Evolutionary conservation across 306 rosid genomes (phyloP).

Genomic region (Cicer bijugum): DNA sequence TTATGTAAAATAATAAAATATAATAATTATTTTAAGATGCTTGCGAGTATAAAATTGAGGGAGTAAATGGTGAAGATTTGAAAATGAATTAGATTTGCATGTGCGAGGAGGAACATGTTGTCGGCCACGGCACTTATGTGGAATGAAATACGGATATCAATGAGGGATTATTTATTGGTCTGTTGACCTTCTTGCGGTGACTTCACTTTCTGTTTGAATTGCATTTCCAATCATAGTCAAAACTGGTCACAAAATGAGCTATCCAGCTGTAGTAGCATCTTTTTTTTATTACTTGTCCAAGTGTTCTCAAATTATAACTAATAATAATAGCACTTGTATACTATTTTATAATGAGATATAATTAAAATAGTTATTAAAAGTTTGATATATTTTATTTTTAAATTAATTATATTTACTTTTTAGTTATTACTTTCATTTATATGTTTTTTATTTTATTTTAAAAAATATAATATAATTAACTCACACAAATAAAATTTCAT

Average conservation of each 20-base stretch:
- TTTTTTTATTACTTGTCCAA: not conserved
- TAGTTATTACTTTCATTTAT: no score
- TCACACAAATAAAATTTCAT: no score
- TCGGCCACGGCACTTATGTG: constrained; percentile 61
- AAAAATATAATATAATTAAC: no score
- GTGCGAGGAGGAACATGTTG: constrained; percentile 54
- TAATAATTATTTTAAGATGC: no score
- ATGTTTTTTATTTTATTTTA: no score
- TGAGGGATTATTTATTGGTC: constrained; percentile 34
- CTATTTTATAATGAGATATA: no score
- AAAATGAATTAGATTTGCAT: constrained; percentile 50
- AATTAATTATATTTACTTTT: no score
- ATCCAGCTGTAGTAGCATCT: constrained; percentile 56
- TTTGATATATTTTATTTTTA: no score
- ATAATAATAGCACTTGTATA: no score
- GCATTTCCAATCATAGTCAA: constrained; percentile 38
- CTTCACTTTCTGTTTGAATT: constrained; percentile 45
- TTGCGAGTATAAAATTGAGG: no score
- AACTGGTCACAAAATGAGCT: constrained; percentile 32
- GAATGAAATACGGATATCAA: constrained; percentile 41
- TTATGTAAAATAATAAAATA: no score
- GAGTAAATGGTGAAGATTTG: constrained; percentile 15
- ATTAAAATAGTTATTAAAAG: no score
- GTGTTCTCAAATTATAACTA: not conserved
- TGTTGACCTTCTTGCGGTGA: constrained; percentile 50